Conservation (phyloP, 768 basidiomycete species). For the Daedalea quercina region DNA sequence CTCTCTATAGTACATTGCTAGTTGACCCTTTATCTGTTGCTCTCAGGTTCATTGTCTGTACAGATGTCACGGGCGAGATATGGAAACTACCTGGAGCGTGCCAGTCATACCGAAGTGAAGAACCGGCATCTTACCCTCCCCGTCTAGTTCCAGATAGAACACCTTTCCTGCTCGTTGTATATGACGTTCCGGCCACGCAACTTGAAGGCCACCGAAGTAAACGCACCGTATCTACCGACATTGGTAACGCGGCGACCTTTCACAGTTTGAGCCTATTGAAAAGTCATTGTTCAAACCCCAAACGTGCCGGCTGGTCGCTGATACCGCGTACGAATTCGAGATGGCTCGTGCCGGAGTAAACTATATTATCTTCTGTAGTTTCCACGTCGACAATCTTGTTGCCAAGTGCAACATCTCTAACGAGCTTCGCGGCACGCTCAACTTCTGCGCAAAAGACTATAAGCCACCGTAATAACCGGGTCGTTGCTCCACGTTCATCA, state of each 20-base stretch:
- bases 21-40: constrained; percentile 44
- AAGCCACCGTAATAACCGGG: too few species aligned
- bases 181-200: not conserved
- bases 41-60: not conserved
- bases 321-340: constrained; percentile 50
- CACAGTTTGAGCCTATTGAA: constrained; percentile 45
- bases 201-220: not conserved
- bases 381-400: constrained; percentile 52
- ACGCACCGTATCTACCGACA: constrained; percentile 48
- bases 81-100: constrained; percentile 51
- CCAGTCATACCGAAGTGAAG: constrained; percentile 86
- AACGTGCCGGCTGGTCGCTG: constrained; percentile 3
- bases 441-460: too few species aligned
- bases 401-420: constrained; percentile 44
- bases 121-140: constrained; percentile 55
- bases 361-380: constrained; percentile 52
- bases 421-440: constrained; percentile 53
- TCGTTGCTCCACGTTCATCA: too few species aligned
- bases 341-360: constrained; percentile 52
- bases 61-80: not conserved
- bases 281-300: not conserved
- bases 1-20: constrained; percentile 43
- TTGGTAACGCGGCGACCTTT: constrained; percentile 38
- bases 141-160: constrained; percentile 62
- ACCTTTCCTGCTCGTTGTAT: constrained; percentile 40